phyloP scores from a whole-genome alignment of 2,329 filamentous ascomycete species.

The Aspergillus proliferans region DNA sequence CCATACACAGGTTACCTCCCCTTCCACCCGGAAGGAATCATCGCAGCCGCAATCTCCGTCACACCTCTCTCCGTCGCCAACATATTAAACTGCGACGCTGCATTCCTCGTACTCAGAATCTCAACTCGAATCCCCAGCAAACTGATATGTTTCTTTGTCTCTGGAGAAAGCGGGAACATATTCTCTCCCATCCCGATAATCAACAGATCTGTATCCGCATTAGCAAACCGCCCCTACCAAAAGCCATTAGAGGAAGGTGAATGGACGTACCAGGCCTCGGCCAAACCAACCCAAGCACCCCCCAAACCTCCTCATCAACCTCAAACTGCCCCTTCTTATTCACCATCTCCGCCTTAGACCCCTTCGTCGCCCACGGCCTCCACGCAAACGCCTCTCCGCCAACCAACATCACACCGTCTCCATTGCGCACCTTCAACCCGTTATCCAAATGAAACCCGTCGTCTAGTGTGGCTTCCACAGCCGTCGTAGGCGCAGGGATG shows the following conservation, averaged over 20 bases:
- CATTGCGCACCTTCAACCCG: conserved; percentile 63
- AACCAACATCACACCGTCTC: conserved; percentile 69
- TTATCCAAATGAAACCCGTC: conserved; percentile 86
- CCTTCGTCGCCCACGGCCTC: conserved; percentile 63
- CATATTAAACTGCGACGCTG: conserved; percentile 88
- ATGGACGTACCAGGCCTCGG: conserved; percentile 80
- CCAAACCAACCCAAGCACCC: conserved; percentile 70
- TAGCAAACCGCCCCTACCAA: conserved; percentile 1
- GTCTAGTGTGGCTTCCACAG: conserved; percentile 71
- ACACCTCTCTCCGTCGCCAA: conserved; percentile 90
- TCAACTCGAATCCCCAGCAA: conserved; percentile 79
- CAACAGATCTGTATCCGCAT: conserved; percentile 35
- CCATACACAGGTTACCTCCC: conserved; percentile 24
- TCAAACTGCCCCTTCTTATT: conserved; percentile 81
- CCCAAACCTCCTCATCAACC: conserved; percentile 63
- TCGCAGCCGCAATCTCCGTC: conserved; percentile 73
- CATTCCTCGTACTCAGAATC: conserved; percentile 86
- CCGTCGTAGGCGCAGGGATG: conserved; percentile 69
- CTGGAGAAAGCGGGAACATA: conserved; percentile 69
- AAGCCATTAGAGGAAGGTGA: conserved; percentile 3
- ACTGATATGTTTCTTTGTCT: conserved; percentile 65
- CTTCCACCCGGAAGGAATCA: conserved; percentile 81
- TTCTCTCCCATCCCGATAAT: conserved; percentile 78
- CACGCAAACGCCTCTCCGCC: conserved; percentile 84
- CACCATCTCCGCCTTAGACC: conserved; percentile 46